Evolutionary conservation across 495 filamentous ascomycete species (phyloP), one percentile per base, ranked within the genome.

Genomic region (Penicillium canescens): DNA sequence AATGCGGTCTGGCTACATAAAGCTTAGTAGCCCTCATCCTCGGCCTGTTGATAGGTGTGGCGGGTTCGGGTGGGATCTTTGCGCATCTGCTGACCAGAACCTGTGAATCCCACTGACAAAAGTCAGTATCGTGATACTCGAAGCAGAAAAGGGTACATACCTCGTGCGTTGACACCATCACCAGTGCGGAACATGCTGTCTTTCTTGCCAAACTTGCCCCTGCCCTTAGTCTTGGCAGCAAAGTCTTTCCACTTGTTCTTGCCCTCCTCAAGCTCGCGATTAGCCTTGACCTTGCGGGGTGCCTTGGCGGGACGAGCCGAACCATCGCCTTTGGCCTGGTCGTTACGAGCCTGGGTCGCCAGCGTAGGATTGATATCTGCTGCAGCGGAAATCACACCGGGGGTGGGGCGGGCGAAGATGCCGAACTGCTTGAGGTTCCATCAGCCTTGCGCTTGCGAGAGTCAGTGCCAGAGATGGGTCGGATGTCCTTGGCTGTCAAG

Each of bases 181-280:
- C 89, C 89, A 2, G 92, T 96, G 23, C 95, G 83, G 62, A 98
- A 98, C 94, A 97, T 96, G 74, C 90, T 95, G 13, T 98, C 92
- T 77, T 96, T 96, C 74, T 89, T 91, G 42, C 84, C 88, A 36
- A 84, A 75, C 65, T 91, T 91, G 16, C 88, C 87, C 74, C 92
- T 96, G 59, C 76, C 75, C 66, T 91, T 92, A 21, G 86, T 87
- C 72, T 94, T 96, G 54, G 77, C 77, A 36, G 82, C 85, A 66
- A 95, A 98, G 60, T 92, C 87, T 70, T 97, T 87, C 94, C 94
- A 98, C 63, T 94, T 96, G 59, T 79, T 90, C 78, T 96, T 96
- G 57, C 87, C 87, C 56, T 82, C 88, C 73, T 96, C 91, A 10
- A 98, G 78, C 66, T 93, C 91, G 67, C 90, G 91, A 31, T 82